Percentiles rank a stretch among this genome's conserved stretches.
Evolutionary conservation across 2,329 filamentous ascomycete genomes (phyloP).

Genomic region (Bimuria novae-zelandiae): DNA sequence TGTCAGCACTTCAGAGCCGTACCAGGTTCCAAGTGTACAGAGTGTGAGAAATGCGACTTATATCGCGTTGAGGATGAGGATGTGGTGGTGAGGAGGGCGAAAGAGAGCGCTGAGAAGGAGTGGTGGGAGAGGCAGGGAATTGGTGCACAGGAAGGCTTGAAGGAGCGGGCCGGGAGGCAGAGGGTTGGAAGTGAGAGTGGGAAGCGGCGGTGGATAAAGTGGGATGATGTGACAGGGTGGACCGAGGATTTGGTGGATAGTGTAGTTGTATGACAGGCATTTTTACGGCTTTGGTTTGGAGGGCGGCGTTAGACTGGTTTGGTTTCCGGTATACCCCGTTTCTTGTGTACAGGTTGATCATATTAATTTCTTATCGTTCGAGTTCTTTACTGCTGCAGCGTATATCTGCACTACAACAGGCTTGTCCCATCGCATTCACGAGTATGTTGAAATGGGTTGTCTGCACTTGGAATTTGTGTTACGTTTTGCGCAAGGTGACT

Average conservation of each 20-base stretch:
- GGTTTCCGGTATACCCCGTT: slow-evolving; percentile 4
- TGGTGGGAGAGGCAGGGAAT: slow-evolving; percentile 51
- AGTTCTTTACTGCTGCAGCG: neutral
- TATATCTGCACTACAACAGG: no score
- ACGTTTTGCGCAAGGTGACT: no score
- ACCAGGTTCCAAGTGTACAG: slow-evolving; percentile 72
- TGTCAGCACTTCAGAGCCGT: slow-evolving; percentile 92
- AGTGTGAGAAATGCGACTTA: slow-evolving; percentile 68
- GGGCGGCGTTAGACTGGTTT: neutral
- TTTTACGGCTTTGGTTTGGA: no score
- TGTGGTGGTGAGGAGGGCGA: slow-evolving; percentile 47
- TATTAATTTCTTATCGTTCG: neutral
- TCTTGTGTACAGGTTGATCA: neutral
- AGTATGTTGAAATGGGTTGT: no score
- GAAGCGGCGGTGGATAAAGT: slow-evolving; percentile 5
- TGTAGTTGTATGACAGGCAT: slow-evolving; percentile 19
- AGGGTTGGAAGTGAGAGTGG: slow-evolving; percentile 7
- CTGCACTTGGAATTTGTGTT: no score
- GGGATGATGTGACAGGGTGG: slow-evolving; percentile 17
- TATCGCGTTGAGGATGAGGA: slow-evolving; percentile 56
- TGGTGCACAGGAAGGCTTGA: slow-evolving; percentile 25
- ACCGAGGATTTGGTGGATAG: slow-evolving; percentile 23
- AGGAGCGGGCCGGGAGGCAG: slow-evolving; percentile 27
- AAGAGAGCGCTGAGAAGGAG: slow-evolving; percentile 49
- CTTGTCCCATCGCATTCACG: no score